Percentiles rank a stretch among this genome's conserved stretches.
These are phyloP conservation scores for Neonothopanus nambi DNA, from an alignment of 1,284 basidiomycete species.

Conservation along the genomic window DNA sequence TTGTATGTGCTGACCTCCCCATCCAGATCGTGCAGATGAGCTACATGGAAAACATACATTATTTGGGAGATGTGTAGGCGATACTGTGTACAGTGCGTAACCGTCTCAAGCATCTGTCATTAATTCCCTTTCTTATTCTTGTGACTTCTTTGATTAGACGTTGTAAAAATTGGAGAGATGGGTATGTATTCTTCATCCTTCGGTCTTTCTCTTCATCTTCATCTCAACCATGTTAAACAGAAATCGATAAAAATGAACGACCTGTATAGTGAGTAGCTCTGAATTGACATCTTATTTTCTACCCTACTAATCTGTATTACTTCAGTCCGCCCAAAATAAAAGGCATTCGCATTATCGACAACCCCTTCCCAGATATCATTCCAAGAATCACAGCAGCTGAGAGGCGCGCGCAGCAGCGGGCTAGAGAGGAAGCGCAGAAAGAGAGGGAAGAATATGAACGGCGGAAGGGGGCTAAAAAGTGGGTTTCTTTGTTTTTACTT, in stretches of 20 bases:
- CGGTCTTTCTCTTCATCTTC: constrained; percentile 4
- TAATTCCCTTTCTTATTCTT: constrained; percentile 2
- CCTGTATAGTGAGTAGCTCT: constrained; percentile 75
- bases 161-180: constrained; percentile 86
- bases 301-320: neutral
- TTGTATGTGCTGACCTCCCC: neutral
- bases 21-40: constrained; percentile 81
- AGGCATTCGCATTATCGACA: constrained; percentile 81
- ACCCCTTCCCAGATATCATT: constrained; percentile 93
- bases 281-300: constrained; percentile 10
- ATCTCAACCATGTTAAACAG: constrained; percentile 39
- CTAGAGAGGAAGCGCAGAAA: constrained; percentile 71
- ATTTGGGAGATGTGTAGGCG: constrained; percentile 79
- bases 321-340: constrained; percentile 87
- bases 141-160: constrained; percentile 51
- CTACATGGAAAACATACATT: constrained; percentile 87
- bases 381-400: constrained; percentile 96
- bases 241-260: constrained; percentile 79
- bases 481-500: constrained; percentile 19
- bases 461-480: constrained; percentile 85
- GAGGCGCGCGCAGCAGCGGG: constrained; percentile 78
- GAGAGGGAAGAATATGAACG: constrained; percentile 78
- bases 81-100: constrained; percentile 83
- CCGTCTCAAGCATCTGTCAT: neutral
- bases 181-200: constrained; percentile 44